These are phyloP conservation scores for Clohesyomyces aquaticus DNA, from an alignment of 495 filamentous ascomycete species.

Conservation along the genomic window DNA sequence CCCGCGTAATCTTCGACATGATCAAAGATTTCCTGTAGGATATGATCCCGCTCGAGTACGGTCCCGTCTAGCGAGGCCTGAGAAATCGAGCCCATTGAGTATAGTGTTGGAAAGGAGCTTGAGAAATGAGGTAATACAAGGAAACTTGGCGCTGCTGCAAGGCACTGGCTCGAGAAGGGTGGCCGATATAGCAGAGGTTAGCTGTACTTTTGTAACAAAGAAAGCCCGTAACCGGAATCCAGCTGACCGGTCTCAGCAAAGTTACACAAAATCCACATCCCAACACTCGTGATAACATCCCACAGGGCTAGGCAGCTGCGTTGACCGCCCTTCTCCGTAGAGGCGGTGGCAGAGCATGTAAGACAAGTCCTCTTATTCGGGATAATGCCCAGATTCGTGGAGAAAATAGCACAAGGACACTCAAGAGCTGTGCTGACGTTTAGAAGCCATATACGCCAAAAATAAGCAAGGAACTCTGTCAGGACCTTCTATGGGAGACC, in stretches of 20 bases:
- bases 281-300: neutral
- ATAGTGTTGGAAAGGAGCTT: neutral
- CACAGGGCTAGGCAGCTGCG: conserved; percentile 22
- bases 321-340: conserved; percentile 12
- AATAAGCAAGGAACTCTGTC: neutral
- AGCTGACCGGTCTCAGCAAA: neutral
- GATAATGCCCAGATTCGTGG: neutral
- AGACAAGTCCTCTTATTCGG: neutral
- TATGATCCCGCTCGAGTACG: conserved; percentile 31
- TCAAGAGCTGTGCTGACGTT: too few species aligned
- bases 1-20: conserved; percentile 27
- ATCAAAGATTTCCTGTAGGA: conserved; percentile 37
- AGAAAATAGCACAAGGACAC: neutral
- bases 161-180: neutral
- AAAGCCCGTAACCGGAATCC: too few species aligned
- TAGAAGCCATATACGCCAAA: too few species aligned
- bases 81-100: conserved; percentile 4
- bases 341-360: neutral
- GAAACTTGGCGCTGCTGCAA: neutral
- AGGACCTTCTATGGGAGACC: too few species aligned
- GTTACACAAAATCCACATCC: neutral
- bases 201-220: too few species aligned
- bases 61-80: neutral
- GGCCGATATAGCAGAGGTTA: too few species aligned
- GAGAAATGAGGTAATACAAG: neutral